Base-by-base conservation (phyloP, 2,329 filamentous ascomycete species). In the Aspergillus vadensis region DNA sequence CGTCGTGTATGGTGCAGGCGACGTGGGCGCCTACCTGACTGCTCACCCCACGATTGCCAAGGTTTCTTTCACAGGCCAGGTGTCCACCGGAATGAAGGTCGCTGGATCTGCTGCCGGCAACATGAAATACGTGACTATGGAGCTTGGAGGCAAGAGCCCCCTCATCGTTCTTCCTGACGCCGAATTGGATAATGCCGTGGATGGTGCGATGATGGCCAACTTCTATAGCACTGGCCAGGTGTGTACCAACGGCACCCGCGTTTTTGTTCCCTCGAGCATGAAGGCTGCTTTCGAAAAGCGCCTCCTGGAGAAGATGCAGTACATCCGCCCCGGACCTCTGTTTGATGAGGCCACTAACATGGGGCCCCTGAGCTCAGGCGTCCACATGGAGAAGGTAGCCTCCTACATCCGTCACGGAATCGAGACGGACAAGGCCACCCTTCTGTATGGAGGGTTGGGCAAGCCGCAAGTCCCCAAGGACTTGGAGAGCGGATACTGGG, bases 101-200 rank as follows among this genome's bases (percentile, higher is more conserved):
- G 91, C 92, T 9, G 85, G 85, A 47, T 81, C 88, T 38, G 92
- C 92, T 2, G 88, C 90, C 1, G 86, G 85, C 32, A 86, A 85
- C 68, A 92, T 96, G 89, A 96, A 96, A 78, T 92, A 92, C 72
- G 88, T 95, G 52, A 96, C 92, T 19, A 93, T 96, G 90, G 92
- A 97, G 78, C 84, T 96, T 0, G 92, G 92, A 57, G 92, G 92
- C 53, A 96, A 96, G 79, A 92, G 88, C 62, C 91, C 92, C 0
- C 81, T 92, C 44, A 81, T 97, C 54, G 83, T 97, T 50, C 85
- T 96, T 1, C 90, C 91, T 1, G 92, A 96, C 70, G 90, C 90
- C 15, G 86, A 91, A 55, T 76, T 94, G 19, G 88, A 91, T 49
- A 86, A 86, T 69, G 92, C 92, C n/a, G 92, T 91, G 36, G 89